Percentiles rank a stretch among this genome's conserved stretches.
phyloP scores from a whole-genome alignment of 2,329 filamentous ascomycete species.

The Dryadomyces quercus-mongolicae region DNA sequence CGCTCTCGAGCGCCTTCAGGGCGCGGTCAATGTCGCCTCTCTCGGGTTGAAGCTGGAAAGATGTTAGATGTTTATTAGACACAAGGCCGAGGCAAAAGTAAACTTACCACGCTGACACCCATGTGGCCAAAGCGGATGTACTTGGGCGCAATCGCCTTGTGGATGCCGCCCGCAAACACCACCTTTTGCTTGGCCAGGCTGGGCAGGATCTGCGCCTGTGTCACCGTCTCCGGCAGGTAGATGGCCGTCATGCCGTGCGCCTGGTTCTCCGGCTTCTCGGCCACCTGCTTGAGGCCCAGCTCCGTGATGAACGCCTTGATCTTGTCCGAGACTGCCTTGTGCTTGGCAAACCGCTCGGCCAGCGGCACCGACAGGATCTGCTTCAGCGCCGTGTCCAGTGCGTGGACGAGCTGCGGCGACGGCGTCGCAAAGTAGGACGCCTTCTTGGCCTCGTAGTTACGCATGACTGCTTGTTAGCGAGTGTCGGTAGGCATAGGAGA shows the following conservation, averaged over 20 bases:
- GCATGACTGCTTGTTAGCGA: constrained; percentile 61
- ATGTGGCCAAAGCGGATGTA: constrained; percentile 97
- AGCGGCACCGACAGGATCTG: constrained; percentile 77
- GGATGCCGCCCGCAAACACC: constrained; percentile 87
- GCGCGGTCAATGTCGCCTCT: constrained; percentile 77
- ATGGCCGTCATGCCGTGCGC: constrained; percentile 98
- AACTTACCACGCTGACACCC: constrained; percentile 72
- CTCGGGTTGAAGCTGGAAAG: constrained; percentile 65
- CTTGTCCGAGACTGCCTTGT: constrained; percentile 67
- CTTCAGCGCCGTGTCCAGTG: constrained; percentile 75
- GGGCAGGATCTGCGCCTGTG: constrained; percentile 72
- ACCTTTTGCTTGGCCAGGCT: constrained; percentile 77
- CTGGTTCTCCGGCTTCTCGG: constrained; percentile 75
- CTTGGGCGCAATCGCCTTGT: constrained; percentile 87
- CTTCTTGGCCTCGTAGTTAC: constrained; percentile 97
- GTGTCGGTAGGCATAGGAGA: too few species aligned
- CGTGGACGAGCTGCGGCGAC: constrained; percentile 84
- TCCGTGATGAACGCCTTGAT: constrained; percentile 75
- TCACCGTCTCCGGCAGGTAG: constrained; percentile 76
- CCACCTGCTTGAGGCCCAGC: constrained; percentile 78
- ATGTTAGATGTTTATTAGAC: too few species aligned
- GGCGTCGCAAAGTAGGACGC: constrained; percentile 96
- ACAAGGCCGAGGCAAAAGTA: too few species aligned
- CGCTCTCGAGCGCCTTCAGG: constrained; percentile 62
- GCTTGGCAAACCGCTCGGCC: constrained; percentile 69